Percentiles rank a stretch among this genome's conserved stretches.
These are phyloP conservation scores for Rutstroemia sydowiana DNA, from an alignment of 2,329 filamentous ascomycete species.

Conservation along the genomic window DNA sequence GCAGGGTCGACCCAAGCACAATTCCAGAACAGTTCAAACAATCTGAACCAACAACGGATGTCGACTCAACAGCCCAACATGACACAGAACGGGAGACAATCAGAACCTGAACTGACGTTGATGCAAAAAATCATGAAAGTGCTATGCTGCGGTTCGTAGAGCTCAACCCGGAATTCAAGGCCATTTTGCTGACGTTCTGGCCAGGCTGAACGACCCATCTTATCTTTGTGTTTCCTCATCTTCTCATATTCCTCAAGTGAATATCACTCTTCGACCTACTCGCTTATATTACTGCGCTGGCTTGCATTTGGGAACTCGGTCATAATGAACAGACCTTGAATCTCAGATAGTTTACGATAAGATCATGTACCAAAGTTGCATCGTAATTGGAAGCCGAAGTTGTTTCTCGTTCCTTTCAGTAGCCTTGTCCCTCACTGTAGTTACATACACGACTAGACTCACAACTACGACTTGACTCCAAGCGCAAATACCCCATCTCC, in stretches of 20 bases:
- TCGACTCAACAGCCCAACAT: constrained; percentile 47
- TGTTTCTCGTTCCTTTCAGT: constrained; percentile 13
- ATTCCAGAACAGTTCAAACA: constrained; percentile 91
- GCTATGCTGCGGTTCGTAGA: constrained; percentile 73
- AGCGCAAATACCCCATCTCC: constrained; percentile 10
- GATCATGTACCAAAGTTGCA: constrained; percentile 9
- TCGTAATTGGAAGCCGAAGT: constrained; percentile 5
- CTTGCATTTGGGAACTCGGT: constrained; percentile 12
- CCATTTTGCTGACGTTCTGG: constrained; percentile 14
- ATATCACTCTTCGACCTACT: constrained; percentile 4
- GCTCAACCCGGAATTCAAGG: constrained; percentile 6
- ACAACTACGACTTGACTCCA: constrained; percentile 6
- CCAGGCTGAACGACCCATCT: constrained; percentile 24
- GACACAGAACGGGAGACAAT: constrained; percentile 47
- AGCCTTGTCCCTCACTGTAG: constrained; percentile 25
- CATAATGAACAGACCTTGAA: constrained; percentile 21
- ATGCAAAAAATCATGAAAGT: constrained; percentile 91
- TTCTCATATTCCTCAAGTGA: not conserved
- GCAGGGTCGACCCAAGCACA: constrained; percentile 90
- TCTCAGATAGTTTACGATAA: constrained; percentile 24
- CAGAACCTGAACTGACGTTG: constrained; percentile 69
- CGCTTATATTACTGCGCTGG: not conserved
- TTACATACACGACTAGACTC: constrained; percentile 20
- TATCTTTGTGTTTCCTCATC: not conserved
- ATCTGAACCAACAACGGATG: constrained; percentile 58